Evolutionary conservation across 129 eudicot genomes (phyloP).

Genomic region (Saussurea involucrata): DNA sequence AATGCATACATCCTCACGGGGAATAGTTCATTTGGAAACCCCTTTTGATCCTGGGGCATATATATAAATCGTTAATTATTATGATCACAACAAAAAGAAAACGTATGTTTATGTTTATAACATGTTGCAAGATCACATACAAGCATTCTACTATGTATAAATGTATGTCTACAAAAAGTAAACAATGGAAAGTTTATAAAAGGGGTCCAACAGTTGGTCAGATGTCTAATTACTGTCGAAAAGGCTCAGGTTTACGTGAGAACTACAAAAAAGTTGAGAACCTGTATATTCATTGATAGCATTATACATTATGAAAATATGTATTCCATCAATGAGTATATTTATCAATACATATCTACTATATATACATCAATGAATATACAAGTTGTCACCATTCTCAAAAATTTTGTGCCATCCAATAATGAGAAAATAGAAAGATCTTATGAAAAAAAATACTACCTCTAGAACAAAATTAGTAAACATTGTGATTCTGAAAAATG

Average conservation of each 20-base stretch:
- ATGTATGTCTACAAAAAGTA: too few relatives aligned
- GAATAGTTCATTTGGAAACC: slow-evolving; percentile 78
- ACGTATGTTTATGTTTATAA: neutral
- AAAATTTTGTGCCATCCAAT: neutral
- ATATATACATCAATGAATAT: neutral
- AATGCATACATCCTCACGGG: slow-evolving; percentile 93
- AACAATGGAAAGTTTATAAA: neutral
- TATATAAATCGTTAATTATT: neutral
- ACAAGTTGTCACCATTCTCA: neutral
- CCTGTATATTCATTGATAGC: neutral
- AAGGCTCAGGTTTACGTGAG: too few relatives aligned
- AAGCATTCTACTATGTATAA: too few relatives aligned
- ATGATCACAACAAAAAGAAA: neutral
- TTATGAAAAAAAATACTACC: neutral
- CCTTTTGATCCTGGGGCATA: slow-evolving; percentile 68
- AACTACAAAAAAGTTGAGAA: neutral
- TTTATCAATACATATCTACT: neutral
- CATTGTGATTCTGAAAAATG: neutral
- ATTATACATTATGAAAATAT: neutral
- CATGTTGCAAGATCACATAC: too few relatives aligned
- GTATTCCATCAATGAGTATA: neutral
- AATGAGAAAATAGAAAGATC: neutral
- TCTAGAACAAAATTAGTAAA: neutral
- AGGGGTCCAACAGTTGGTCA: neutral
- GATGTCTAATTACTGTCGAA: neutral